phyloP scores from a whole-genome alignment of 192 early-diverging fungal genomes.

The Coemansia brasiliensis region DNA sequence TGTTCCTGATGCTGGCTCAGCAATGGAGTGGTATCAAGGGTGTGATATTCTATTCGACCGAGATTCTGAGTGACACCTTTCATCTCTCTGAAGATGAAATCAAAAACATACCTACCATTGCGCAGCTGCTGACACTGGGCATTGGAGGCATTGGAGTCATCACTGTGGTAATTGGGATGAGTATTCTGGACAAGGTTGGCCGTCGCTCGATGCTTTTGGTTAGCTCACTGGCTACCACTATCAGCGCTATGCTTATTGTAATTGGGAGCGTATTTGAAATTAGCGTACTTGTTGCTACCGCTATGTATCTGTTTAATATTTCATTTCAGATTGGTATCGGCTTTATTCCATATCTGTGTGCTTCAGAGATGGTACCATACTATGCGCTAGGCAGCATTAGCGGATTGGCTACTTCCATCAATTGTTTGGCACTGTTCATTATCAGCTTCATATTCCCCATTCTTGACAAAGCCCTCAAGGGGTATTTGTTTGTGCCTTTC shows the following conservation, averaged over 20 bases:
- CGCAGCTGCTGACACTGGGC: conserved; percentile 49
- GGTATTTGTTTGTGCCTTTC: conserved; percentile 64
- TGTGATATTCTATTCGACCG: conserved; percentile 80
- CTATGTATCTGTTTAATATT: conserved; percentile 68
- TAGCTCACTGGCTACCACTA: conserved; percentile 58
- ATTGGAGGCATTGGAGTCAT: conserved; percentile 34
- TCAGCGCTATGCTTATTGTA: conserved; percentile 59
- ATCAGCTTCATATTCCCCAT: conserved; percentile 60
- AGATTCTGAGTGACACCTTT: conserved; percentile 65
- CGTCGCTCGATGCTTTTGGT: conserved; percentile 65
- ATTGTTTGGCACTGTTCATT: conserved; percentile 67
- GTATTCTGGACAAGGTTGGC: conserved; percentile 70
- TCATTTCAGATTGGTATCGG: conserved; percentile 75
- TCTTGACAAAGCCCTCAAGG: conserved; percentile 28
- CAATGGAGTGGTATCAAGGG: conserved; percentile 84
- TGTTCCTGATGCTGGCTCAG: conserved; percentile 72
- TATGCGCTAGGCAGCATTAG: conserved; percentile 69
- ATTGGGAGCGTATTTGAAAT: conserved; percentile 56
- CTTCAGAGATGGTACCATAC: conserved; percentile 74
- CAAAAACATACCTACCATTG: conserved; percentile 40
- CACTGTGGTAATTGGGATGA: conserved; percentile 33
- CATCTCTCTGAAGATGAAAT: conserved; percentile 39
- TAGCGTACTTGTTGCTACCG: conserved; percentile 50
- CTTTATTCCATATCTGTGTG: conserved; percentile 77
- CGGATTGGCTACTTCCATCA: conserved; percentile 66